Evolutionary conservation across 2,329 filamentous ascomycete genomes (phyloP), one percentile per base, ranked within the genome.

Genomic region (Zalaria sp.): DNA sequence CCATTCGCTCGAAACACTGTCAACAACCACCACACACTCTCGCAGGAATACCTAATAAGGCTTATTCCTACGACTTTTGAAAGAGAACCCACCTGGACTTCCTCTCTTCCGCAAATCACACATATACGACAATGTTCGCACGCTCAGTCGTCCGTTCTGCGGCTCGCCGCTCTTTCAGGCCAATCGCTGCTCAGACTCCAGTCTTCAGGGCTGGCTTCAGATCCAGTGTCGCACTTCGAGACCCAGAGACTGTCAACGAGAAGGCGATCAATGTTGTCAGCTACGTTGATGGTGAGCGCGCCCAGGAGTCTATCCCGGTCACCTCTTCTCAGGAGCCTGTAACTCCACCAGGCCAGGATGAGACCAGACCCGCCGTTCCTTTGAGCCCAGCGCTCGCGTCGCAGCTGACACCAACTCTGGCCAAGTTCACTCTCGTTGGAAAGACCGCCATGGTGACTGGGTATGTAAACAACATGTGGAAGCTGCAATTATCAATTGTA

Each of bases 401-500:
- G 28, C 47, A 56, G 38, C 67, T 84, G 57, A 73, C 79, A 4
- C 68, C 72, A 27, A 84, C 78, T 31, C 68, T 85, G 62, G 70
- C 77, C 62, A 80, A 73, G 61, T 80, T 83, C 71, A 76, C 70
- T 40, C 69, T 84, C 46, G 73, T 73, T 58, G 78, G 69, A 57
- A 84, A 84, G 70, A 74, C 79, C 43, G 79, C 83, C 50, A 70
- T 85, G 49, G 62, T 86, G 52, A 85, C 81, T 57, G 81, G 77
- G 75, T 79, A 69, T 58, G 72, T 56, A 41, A 18, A 18, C 18
- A 18, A 18, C 18, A 18, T 18, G 18, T 18, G 18, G 18, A 18
- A 18, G 18, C 18, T 18, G 18, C 18, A 18, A 18, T 18, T 31
- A 11, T 40, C 18, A 48, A 18, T 39, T 25, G 46, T 31, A 26